Conservation (phyloP, 139 green algal species). For the Haematococcus lacustris region DNA sequence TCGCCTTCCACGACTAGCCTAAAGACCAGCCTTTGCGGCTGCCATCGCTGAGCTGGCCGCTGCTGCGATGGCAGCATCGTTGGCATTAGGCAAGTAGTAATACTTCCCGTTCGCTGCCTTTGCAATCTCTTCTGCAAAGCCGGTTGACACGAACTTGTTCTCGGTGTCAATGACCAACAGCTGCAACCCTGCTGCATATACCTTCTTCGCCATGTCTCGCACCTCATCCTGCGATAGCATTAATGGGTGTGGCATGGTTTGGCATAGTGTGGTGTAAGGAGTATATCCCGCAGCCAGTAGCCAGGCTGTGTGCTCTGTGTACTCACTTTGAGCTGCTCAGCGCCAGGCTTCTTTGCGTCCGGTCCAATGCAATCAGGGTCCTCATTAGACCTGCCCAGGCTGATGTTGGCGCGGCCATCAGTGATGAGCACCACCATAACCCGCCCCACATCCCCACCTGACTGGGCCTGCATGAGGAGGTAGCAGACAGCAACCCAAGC, state of each 20-base stretch:
- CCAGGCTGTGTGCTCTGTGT: not conserved
- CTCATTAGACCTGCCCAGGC: slow-evolving; percentile 80
- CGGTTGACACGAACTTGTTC: slow-evolving; percentile 99
- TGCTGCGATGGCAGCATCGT: slow-evolving; percentile 78
- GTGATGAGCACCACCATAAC: slow-evolving; percentile 97
- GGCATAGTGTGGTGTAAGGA: too few species aligned
- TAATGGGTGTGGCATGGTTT: too few species aligned
- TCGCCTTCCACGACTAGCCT: too few species aligned
- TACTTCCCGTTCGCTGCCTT: slow-evolving; percentile 67
- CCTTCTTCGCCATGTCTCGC: slow-evolving; percentile 88
- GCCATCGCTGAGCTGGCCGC: slow-evolving; percentile 79
- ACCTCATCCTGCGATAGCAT: slow-evolving; percentile 64
- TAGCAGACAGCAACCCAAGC: not conserved
- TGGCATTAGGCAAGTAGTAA: slow-evolving; percentile 96
- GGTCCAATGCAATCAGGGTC: slow-evolving; percentile 80
- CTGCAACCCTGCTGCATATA: slow-evolving; percentile 61
- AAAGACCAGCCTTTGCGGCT: slow-evolving; percentile 54
- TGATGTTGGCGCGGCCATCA: slow-evolving; percentile 94
- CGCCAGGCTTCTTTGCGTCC: slow-evolving; percentile 70
- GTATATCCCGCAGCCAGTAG: too few species aligned
- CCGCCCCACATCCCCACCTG: slow-evolving; percentile 80
- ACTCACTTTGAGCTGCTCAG: slow-evolving; percentile 52
- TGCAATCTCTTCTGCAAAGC: slow-evolving; percentile 97
- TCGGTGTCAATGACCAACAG: slow-evolving; percentile 98
- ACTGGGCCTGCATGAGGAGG: slow-evolving; percentile 47